Base-by-base conservation (phyloP, 1,284 basidiomycete genomes). In the Cryptococcus deneoformans region DNA sequence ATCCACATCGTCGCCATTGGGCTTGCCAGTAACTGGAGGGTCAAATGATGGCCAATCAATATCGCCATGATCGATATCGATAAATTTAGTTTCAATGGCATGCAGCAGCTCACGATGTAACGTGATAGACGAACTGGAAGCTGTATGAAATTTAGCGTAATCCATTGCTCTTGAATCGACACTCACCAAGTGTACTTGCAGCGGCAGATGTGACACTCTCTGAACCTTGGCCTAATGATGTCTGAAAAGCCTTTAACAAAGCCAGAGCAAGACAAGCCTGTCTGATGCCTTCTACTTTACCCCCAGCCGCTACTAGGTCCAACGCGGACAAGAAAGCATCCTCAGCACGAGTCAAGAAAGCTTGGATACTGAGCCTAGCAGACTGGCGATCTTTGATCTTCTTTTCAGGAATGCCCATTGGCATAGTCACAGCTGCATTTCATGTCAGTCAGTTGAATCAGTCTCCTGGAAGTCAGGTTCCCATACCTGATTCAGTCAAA, bases 341-440 rank as follows among this genome's bases (percentile, higher is more conserved):
- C 62, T 90, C 88, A 0, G 90, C 88, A 5, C 83, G 79, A 29
- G 82, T 80, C 38, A 94, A 79, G 0, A 83, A 81, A 20, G 77
- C 73, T 10, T 88, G 72, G 35, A 92, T 85, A 24, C 87, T 86
- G 57, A 85, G 81, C 0, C 84, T 80, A 0, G 84, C 79, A 1
- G 72, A 72, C 48, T 67, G 67, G 2, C 75, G 69, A 47, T 68
- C 64, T n/a, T 81, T 73, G 2, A 80, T 72, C 3, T 80, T 66
- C 0, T 79, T 71, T 40, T 81, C 81, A 0, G 85, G 82, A 75
- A 86, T 85, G 0, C 87, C 87, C 84, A 90, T 87, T 0, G 92
- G 90, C 56, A 93, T 82, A 0, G 89, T 86, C 58, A 93, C 88
- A 6, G 88, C 90, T 92, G 61, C 10, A 40, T 7, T 37, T n/a